phyloP scores from a whole-genome alignment of 1,284 basidiomycete species.

The Ceratobasidium sp. region DNA sequence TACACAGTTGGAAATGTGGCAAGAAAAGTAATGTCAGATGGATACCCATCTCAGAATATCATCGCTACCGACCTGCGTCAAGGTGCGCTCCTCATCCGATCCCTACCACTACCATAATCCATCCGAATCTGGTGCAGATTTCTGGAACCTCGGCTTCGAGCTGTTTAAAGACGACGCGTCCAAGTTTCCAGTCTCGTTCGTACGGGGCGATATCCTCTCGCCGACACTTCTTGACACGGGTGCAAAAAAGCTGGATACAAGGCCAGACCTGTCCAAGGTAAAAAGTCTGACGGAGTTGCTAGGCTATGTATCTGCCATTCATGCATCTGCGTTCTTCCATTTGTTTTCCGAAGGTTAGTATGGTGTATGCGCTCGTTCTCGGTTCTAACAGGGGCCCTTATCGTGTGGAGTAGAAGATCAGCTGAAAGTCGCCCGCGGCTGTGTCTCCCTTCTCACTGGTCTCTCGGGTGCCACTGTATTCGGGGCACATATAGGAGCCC shows the following conservation, averaged over 20 bases:
- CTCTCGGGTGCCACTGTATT: slow-evolving; percentile 54
- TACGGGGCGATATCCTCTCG: slow-evolving; percentile 61
- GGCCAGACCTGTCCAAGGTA: slow-evolving; percentile 55
- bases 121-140: slow-evolving; percentile 49
- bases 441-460: slow-evolving; percentile 58
- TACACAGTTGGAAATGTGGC: slow-evolving; percentile 60
- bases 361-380: neutral
- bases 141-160: slow-evolving; percentile 56
- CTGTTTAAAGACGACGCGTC: slow-evolving; percentile 55
- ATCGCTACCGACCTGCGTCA: slow-evolving; percentile 56
- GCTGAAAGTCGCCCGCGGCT: slow-evolving; percentile 56
- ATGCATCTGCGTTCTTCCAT: slow-evolving; percentile 64
- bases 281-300: slow-evolving; percentile 59
- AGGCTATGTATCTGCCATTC: slow-evolving; percentile 61
- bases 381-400: neutral
- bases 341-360: slow-evolving; percentile 58
- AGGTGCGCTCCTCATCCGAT: slow-evolving; percentile 50
- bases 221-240: slow-evolving; percentile 50
- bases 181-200: slow-evolving; percentile 60
- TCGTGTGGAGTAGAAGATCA: slow-evolving; percentile 54
- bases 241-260: slow-evolving; percentile 49
- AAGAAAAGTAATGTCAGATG: slow-evolving; percentile 59
- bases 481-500: slow-evolving; percentile 44
- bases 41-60: slow-evolving; percentile 54
- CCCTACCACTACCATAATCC: neutral